A percentile compares a stretch with the other conserved stretches of the same genome.
Conservation (phyloP, 75 land plant species). For the Sequoiadendron giganteum region DNA sequence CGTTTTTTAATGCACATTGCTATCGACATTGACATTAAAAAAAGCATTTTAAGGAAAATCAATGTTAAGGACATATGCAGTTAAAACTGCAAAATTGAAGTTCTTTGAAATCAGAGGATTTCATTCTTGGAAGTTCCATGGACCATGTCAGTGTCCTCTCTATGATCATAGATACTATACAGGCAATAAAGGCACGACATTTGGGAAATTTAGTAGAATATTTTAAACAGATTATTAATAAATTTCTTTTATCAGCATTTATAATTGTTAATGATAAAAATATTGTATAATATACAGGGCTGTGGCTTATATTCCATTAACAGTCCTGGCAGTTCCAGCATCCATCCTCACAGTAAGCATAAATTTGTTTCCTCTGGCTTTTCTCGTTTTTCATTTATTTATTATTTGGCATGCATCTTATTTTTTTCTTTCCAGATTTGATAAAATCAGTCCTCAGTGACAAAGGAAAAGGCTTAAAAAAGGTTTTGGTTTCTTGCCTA, state of each 20-base stretch:
- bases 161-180: neutral
- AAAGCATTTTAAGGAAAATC: neutral
- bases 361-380: neutral
- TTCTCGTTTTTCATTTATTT: neutral
- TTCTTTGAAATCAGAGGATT: neutral
- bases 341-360: constrained; percentile 35
- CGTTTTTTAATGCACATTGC: neutral
- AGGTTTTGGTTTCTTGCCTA: neutral
- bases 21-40: neutral
- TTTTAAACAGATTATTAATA: no score
- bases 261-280: neutral
- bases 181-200: neutral
- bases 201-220: neutral
- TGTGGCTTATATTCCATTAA: constrained; percentile 35
- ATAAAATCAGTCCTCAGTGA: neutral
- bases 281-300: constrained; percentile 22
- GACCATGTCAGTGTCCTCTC: neutral
- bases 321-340: constrained; percentile 39
- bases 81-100: neutral
- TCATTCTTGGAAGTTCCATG: constrained; percentile 4
- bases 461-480: neutral
- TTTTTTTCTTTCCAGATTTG: neutral
- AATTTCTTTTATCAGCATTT: neutral
- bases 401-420: neutral
- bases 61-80: neutral